Base-by-base conservation (phyloP, 225 moss, liverwort and hornwort species). In the Pseudisothecium myosuroides region DNA sequence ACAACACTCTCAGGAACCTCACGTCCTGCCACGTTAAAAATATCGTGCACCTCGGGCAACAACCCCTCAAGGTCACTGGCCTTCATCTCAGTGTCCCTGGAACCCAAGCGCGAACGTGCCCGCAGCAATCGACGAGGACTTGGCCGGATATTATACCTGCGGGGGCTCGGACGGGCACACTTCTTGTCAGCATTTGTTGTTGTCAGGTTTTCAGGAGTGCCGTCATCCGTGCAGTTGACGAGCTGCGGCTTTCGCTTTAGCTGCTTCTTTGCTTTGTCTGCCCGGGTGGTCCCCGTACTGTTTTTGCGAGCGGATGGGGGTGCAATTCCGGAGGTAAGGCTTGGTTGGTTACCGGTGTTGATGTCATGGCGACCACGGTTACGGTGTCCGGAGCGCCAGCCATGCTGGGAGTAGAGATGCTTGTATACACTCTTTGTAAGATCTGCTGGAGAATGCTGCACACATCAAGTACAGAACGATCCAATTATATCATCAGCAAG, bases 361-460 rank as follows among this genome's bases (percentile, higher is more conserved):
- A 94, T 90, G 85, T 95, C 96, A 52, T 91, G 92, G 27, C 91
- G 89, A 82, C 92, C 92, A 39, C 92, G 84, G 81, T 92, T 95
- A 54, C 95, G 96, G 90, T 95, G 92, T 61, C 93, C 93, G 9
- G 96, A 96, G 83, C 95, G 94, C 96, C 96, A 94, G 60, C 93
- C 94, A 77, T 94, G 89, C 6, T 91, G 93, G 86, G 93, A 93
- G 13, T 95, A 95, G 13, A 96, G 94, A 67, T 93, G 91, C 85
- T 93, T 96, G 81, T 96, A 93, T 39, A 92, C 86, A 81, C 93
- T 93, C n/a, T 89, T 94, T 43, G 93, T 89, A 83, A 93, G 93
- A 74, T 89, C 92, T 47, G 93, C 93, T 41, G 95, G 91, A 89
- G 96, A 96, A 84, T 93, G 93, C 95, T 96, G 95, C 45, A 45